Conservation (phyloP, 306 rosid genomes). For the Citrullus amarus region DNA sequence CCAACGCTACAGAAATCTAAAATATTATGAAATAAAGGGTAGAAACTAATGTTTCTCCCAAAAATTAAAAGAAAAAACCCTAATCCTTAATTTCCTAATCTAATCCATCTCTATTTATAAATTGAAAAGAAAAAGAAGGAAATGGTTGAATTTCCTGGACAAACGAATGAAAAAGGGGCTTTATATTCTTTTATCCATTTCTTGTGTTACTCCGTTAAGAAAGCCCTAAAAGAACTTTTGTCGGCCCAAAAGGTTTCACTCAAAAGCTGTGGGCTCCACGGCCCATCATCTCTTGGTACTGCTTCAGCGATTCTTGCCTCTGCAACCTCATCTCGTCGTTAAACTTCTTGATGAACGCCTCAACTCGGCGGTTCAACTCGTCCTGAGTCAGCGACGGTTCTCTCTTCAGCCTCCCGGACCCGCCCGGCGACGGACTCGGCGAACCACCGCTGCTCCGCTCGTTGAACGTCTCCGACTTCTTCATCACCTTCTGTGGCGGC, state of each 20-base stretch:
- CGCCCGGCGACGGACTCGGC: constrained; percentile 19
- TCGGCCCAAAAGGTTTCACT: not conserved
- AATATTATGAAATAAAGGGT: too few species aligned
- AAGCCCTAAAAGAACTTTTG: not conserved
- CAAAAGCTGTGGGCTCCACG: constrained; percentile 16
- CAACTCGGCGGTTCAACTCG: constrained; percentile 95
- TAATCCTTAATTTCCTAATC: not conserved
- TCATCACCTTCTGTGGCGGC: constrained; percentile 33
- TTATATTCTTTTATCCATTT: not conserved
- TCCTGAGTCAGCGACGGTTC: constrained; percentile 87
- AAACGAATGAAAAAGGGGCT: not conserved
- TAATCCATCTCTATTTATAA: not conserved
- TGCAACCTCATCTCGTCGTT: constrained; percentile 93
- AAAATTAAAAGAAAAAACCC: not conserved
- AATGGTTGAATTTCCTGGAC: not conserved
- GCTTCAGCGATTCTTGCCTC: constrained; percentile 76
- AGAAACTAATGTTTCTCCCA: not conserved
- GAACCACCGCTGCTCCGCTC: constrained; percentile 20
- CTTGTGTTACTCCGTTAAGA: not conserved
- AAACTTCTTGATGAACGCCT: constrained; percentile 85
- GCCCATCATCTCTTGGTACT: constrained; percentile 53
- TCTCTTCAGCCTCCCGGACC: constrained; percentile 35
- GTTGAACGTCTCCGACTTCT: constrained; percentile 53
- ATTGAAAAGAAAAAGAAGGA: not conserved
- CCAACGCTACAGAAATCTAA: not conserved